A percentile compares a stretch with the other conserved stretches of the same genome.
phyloP scores from a whole-genome alignment of 805 yeast species.

The Starmera dryadoides region DNA sequence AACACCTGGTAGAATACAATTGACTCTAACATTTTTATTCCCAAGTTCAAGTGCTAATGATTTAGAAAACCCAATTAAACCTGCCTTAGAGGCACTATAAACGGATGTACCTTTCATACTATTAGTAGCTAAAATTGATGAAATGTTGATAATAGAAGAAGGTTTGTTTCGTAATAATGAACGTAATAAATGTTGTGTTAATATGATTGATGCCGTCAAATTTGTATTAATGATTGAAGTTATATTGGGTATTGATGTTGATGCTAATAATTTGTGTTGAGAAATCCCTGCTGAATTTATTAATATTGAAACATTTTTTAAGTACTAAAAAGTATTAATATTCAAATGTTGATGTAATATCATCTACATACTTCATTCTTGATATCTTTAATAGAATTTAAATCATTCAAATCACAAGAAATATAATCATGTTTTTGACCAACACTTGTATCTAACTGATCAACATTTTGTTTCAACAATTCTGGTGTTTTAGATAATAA shows the following conservation, averaged over 20 bases:
- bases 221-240: constrained; percentile 44
- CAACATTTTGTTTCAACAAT: constrained; percentile 23
- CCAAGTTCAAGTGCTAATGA: constrained; percentile 55
- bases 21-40: constrained; percentile 47
- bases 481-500: constrained; percentile 41
- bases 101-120: constrained; percentile 52
- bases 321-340: neutral
- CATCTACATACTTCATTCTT: neutral
- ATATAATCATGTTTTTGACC: constrained; percentile 26
- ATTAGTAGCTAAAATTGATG: constrained; percentile 53
- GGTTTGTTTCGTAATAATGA: constrained; percentile 38
- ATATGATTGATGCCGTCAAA: constrained; percentile 51
- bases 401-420: constrained; percentile 25
- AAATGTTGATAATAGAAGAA: constrained; percentile 47
- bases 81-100: constrained; percentile 68
- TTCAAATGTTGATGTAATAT: too few species aligned
- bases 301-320: constrained; percentile 17
- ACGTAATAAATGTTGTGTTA: constrained; percentile 44
- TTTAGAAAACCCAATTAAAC: constrained; percentile 53
- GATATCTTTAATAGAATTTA: neutral
- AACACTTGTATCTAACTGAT: constrained; percentile 2
- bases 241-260: constrained; percentile 35
- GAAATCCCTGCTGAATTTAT: constrained; percentile 52
- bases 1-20: constrained; percentile 63
- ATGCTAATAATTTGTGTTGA: constrained; percentile 43